Evolutionary conservation across 345 rosid genomes (phyloP).

Genomic region (Camelina laxa): DNA sequence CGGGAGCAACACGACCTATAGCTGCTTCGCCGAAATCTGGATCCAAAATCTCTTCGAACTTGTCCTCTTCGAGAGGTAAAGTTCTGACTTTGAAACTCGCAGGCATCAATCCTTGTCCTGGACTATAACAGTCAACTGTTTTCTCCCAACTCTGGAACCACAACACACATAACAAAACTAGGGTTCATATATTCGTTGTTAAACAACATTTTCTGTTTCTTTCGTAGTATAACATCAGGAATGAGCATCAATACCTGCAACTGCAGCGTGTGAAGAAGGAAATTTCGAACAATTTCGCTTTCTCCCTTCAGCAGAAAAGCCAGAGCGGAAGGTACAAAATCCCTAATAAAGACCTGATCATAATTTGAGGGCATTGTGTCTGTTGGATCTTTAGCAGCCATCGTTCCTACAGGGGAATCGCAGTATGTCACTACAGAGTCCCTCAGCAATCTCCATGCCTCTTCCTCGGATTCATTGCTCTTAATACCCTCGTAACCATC

Average conservation of each 20-base stretch:
- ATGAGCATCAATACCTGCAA: slow-evolving; percentile 65
- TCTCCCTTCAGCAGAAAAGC: slow-evolving; percentile 93
- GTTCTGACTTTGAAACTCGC: slow-evolving; percentile 93
- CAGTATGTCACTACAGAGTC: slow-evolving; percentile 79
- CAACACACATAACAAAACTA: slow-evolving; percentile 17
- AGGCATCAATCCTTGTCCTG: slow-evolving; percentile 94
- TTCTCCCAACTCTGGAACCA: slow-evolving; percentile 83
- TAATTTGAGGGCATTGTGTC: slow-evolving; percentile 75
- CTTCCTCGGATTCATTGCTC: slow-evolving; percentile 54
- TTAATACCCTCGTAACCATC: slow-evolving; percentile 48
- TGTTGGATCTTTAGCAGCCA: slow-evolving; percentile 91
- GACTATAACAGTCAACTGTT: slow-evolving; percentile 92
- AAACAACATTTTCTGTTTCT: neutral
- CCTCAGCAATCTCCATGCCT: slow-evolving; percentile 85
- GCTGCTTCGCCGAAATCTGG: slow-evolving; percentile 97
- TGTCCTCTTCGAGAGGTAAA: slow-evolving; percentile 72
- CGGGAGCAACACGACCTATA: slow-evolving; percentile 94
- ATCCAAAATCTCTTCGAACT: slow-evolving; percentile 78
- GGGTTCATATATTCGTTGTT: slow-evolving; percentile 1
- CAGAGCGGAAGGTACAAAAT: slow-evolving; percentile 88
- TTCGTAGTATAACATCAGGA: neutral
- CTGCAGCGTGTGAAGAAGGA: slow-evolving; percentile 91
- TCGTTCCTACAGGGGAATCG: slow-evolving; percentile 82
- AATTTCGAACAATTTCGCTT: slow-evolving; percentile 85
- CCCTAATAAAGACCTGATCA: slow-evolving; percentile 95